Base-by-base conservation (phyloP, 1,139 yeast species). In the Magnusiomyces clavatus region DNA sequence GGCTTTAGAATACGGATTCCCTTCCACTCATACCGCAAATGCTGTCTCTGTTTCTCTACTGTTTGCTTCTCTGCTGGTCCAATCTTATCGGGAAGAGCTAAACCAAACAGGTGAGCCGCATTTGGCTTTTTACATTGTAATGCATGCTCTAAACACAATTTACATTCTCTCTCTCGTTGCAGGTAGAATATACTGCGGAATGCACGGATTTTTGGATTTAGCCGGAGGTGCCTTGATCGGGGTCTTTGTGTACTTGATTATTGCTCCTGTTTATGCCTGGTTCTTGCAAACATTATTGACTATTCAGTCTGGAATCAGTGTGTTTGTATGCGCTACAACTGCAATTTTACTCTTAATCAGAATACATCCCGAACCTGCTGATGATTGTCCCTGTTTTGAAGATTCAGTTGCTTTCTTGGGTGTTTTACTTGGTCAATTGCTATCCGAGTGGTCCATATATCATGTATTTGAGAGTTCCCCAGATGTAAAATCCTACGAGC, bases 361-460 rank as follows among this genome's bases (percentile, higher is more conserved):
- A 62, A 70, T 77, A 48, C 96, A 89, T 67, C 86, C 90, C 0
- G 82, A 80, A 56, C 97, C 98, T 0, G 83, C 86, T 12, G 98
- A 92, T 61, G 86, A 84, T 61, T 92, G 98, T 65, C 98, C 98
- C 0, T 92, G 98, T 65, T 90, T 85, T 66, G 97, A 88, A 63
- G 98, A 92, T 64, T 82, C 94, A 8, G 96, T 92, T 19, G 95
- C 97, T 2, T 92, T 92, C 61, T 72, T 89, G 52, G 97, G 97
- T 1, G 98, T 92, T 34, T 76, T 89, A 19, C 74, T 84, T 48
- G 97, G 97, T 0, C 61, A 83, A 31, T 88, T 82, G 56, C 57
- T 82, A 40, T 76, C 82, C 12, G 78, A 77, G 57, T 79, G 83
- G 77, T 58, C 62, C 29, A 67, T 67, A 35, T 11, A 54, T 45